These are phyloP conservation scores for Rhodotorula sphaerocarpa DNA, from an alignment of 768 basidiomycete genomes.

Conservation along the genomic window DNA sequence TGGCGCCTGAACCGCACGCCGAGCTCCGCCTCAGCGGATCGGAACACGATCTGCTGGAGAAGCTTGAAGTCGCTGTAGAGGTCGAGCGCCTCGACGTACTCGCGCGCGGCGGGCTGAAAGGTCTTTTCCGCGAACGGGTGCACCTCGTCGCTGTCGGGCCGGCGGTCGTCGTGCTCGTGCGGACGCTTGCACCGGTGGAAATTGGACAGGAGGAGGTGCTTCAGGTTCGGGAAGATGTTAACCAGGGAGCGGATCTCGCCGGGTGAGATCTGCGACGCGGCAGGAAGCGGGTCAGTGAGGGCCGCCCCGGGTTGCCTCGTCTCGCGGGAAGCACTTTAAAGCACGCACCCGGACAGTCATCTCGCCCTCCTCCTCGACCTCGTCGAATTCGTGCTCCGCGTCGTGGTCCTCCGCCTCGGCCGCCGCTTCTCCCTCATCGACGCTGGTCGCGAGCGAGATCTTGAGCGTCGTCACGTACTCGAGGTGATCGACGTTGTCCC, in stretches of 20 bases:
- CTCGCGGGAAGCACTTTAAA: too few relatives aligned
- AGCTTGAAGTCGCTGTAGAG: constrained; percentile 4
- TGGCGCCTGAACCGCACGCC: constrained; percentile 12
- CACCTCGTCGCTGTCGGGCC: background rate
- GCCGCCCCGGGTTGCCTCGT: too few relatives aligned
- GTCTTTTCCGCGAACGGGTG: constrained; percentile 10
- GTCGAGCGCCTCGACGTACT: constrained; percentile 8
- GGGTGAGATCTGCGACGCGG: constrained; percentile 8
- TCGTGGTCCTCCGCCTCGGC: background rate
- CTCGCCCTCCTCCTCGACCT: background rate
- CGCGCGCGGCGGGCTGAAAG: constrained; percentile 25
- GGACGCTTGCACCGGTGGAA: constrained; percentile 13
- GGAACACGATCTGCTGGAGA: constrained; percentile 24
- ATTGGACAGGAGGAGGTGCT: constrained; percentile 15
- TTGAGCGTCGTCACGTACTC: background rate
- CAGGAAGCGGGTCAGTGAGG: background rate
- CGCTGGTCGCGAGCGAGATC: constrained; percentile 20
- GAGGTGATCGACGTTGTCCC: background rate
- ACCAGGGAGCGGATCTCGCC: constrained; percentile 10
- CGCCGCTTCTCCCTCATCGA: background rate
- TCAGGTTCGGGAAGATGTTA: constrained; percentile 13
- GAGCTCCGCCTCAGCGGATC: constrained; percentile 15
- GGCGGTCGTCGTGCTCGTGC: background rate
- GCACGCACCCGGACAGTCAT: constrained; percentile 11
- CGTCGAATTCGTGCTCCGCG: background rate